Evolutionary conservation across 352 stramenopile species (phyloP), one percentile per base, ranked within the genome.

Genomic region (Globisporangium rhizosaccharum): DNA sequence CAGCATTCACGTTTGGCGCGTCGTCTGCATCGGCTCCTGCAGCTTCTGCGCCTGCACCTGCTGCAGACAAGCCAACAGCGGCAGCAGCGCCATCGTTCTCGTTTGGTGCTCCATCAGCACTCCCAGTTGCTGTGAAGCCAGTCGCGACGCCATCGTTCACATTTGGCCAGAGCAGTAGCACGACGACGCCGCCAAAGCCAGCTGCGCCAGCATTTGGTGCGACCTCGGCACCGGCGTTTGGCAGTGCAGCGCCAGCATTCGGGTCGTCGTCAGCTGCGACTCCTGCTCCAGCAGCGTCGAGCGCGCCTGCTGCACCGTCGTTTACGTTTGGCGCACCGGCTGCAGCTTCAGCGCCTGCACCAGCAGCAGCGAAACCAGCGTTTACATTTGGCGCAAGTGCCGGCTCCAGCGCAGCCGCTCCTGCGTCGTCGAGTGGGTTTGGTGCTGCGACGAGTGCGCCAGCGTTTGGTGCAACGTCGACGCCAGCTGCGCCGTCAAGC

Each of bases 1-100:
- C 49, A 30, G 23, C 26, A 42, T 82, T 83, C 55, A 65, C 76
- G 0, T 85, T 87, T 25, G 75, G 73, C 48, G 62, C 71, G 3
- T 63, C 71, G 20, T 63, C 68, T 10, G 17, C 44, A 1, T 8
- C 33, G 33, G 5, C 33, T 39, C 8, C 33, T 14, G 33, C 30
- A 9, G 30, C 2, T 10, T 36, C 30, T 36, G n/a, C 44, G 3
- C 17, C 44, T 4, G 20, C 18, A 3, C 18, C 44, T 26, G 44
- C 44, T 28, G 41, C 44, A 5, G 44, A 49, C 44, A 25, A 47
- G 41, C 41, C 12, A 33, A 61, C 59, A 45, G 25, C 30, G 8
- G 30, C 51, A 2, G 51, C 36, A 42, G n/a, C 51, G 51, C 26
- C 51, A 42, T 25, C 26, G 57, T 20, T 60, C 65, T 55, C 57